These are phyloP conservation scores for Solanum habrochaites DNA, from an alignment of 257 asterid species.

Conservation along the genomic window DNA sequence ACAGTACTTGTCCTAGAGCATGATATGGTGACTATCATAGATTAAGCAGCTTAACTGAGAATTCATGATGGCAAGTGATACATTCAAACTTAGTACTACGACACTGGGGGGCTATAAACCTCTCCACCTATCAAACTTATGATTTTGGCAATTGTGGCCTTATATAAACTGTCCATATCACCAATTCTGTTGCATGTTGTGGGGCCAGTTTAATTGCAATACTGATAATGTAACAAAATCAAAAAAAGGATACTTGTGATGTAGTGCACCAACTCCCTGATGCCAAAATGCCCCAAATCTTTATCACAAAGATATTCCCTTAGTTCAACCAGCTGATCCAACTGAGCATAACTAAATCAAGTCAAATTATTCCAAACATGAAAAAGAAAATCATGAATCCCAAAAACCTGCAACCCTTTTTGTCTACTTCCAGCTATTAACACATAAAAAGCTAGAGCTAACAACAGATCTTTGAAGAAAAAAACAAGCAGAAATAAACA, in stretches of 20 bases:
- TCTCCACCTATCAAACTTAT: background rate
- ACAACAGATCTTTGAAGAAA: constrained; percentile 6
- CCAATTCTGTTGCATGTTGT: background rate
- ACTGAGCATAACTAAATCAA: background rate
- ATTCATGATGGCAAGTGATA: background rate
- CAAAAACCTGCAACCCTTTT: background rate
- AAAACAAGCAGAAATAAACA: background rate
- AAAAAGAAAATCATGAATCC: background rate
- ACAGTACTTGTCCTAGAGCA: background rate
- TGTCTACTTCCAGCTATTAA: background rate
- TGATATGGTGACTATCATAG: background rate
- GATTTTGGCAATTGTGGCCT: background rate
- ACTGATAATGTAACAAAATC: background rate
- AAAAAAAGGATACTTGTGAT: background rate
- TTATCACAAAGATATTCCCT: background rate
- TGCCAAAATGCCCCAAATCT: background rate
- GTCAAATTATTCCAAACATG: background rate
- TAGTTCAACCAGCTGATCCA: background rate
- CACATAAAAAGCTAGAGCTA: background rate
- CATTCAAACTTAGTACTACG: background rate
- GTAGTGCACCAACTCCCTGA: background rate
- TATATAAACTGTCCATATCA: background rate
- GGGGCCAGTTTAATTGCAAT: background rate
- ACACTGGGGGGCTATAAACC: too few relatives aligned
- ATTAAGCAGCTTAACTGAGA: background rate